Percentiles rank a stretch among this genome's conserved stretches.
Evolutionary conservation across 352 stramenopile genomes (phyloP).

Genomic region (Globisporangium mamillatum): DNA sequence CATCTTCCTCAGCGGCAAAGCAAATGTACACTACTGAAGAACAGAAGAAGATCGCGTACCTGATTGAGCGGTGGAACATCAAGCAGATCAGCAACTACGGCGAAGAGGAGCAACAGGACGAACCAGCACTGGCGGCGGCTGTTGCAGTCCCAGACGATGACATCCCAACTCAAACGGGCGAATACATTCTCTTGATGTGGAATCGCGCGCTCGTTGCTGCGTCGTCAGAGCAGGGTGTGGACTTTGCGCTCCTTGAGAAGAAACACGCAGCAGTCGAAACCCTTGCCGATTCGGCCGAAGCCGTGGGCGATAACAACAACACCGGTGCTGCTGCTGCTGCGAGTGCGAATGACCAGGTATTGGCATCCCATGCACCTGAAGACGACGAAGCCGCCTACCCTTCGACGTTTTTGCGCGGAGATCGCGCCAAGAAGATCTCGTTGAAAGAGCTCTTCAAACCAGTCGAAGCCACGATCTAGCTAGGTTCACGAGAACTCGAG

Average conservation of each 20-base stretch:
- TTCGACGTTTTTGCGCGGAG: slow-evolving; percentile 20
- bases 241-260: slow-evolving; percentile 39
- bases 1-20: not conserved
- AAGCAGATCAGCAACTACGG: slow-evolving; percentile 4
- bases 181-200: slow-evolving; percentile 35
- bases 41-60: slow-evolving; percentile 24
- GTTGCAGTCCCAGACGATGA: not conserved
- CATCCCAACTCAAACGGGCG: not conserved
- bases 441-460: slow-evolving; percentile 42
- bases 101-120: not conserved
- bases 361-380: slow-evolving; percentile 21
- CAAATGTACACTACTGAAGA: slow-evolving; percentile 28
- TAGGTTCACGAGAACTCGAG: not conserved
- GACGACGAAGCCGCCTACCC: slow-evolving; percentile 32
- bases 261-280: slow-evolving; percentile 12
- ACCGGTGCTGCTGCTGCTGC: not conserved
- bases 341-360: not conserved
- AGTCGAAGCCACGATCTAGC: slow-evolving; percentile 38
- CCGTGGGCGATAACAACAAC: not conserved
- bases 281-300: not conserved
- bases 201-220: slow-evolving; percentile 24
- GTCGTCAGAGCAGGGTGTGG: slow-evolving; percentile 25
- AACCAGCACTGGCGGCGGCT: not conserved
- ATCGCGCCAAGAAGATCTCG: slow-evolving; percentile 31
- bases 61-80: slow-evolving; percentile 26